Percentiles rank a stretch among this genome's conserved stretches.
Evolutionary conservation across 176 grass and related monocot species (phyloP).

Genomic region (Poa annua): DNA sequence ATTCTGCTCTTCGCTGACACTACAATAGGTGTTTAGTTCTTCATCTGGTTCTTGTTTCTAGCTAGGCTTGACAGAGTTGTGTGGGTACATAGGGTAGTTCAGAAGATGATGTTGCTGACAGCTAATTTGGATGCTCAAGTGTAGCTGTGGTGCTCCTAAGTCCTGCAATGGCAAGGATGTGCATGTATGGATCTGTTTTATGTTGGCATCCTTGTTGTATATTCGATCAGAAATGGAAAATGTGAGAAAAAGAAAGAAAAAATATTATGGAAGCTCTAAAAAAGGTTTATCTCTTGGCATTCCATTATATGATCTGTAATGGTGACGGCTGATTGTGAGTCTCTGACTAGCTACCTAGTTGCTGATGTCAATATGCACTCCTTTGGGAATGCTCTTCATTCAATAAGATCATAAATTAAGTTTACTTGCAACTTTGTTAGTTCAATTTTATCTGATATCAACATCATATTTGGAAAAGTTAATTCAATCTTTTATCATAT

Average conservation of each 20-base stretch:
- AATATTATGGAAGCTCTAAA: not conserved
- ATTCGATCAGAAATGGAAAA: not conserved
- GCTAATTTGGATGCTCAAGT: not conserved
- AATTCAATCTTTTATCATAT: not conserved
- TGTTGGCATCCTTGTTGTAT: constrained; percentile 1
- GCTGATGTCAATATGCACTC: not conserved
- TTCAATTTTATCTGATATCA: not conserved
- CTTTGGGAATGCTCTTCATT: not conserved
- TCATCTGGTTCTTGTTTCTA: constrained; percentile 33
- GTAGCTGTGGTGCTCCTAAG: constrained; percentile 37
- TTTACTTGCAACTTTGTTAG: not conserved
- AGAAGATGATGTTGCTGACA: not conserved
- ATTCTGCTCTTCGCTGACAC: no score
- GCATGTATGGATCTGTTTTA: constrained; percentile 10
- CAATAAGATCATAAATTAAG: not conserved
- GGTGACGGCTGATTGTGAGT: not conserved
- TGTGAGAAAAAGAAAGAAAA: not conserved
- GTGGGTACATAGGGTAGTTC: not conserved
- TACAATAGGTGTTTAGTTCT: not conserved
- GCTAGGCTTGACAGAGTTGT: constrained; percentile 36
- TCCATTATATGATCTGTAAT: constrained; percentile 5
- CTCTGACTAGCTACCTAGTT: constrained; percentile 1
- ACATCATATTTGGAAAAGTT: not conserved
- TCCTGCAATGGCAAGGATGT: constrained; percentile 49
- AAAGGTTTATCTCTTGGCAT: constrained; percentile 11